Base-by-base conservation (phyloP, 148 eudicot genomes). In the Rhododendron griersonianum region DNA sequence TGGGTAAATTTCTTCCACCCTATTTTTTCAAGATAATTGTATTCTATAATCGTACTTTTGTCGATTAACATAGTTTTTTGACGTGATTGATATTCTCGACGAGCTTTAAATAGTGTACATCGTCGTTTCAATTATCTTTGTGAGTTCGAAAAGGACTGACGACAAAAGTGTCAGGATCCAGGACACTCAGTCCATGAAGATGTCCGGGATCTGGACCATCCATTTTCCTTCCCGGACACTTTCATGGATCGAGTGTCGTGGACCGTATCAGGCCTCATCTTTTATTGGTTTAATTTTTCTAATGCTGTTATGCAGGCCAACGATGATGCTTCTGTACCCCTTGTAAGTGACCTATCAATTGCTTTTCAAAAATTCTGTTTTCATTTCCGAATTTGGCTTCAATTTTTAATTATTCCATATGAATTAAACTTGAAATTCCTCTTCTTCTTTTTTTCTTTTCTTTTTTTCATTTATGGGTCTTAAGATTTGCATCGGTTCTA, bases 401-500 rank as follows among this genome's bases (percentile, higher is more conserved):
- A 65, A 8, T 25, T 11, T 67, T 25, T 41, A 41, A 41, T 11
- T 25, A 10, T 67, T n/a, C 30, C 74, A 9, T 63, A 63, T 8
- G 71, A 63, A 67, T 67, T 25, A 25, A 67, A 25, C 74, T 67
- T 67, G 74, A 67, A 67, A 67, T 67, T 25, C 74, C 0, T 67
- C 28, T 63, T 10, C 44, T 41, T 41, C 7, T 5, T 41, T 5
- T 6, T 5, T 41, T 5, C 7, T 18, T 2, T 23, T n/a, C 5
- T 1, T 21, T n/a, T 7, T n/a, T 19, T 13, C 16, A 51, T 57
- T 18, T 47, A 47, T 57, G 61, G 23, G 25, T 65, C 5, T 65
- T 9, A 30, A 95, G 98, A 85, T 95, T 94, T 88, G 98, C 98
- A 48, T 97, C 99, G 7, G 95, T 95, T 59, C 84, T 95, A 83